A percentile compares a stretch with the other conserved stretches of the same genome.
Conservation (phyloP, 768 basidiomycete species). For the Boletus barrowsii region DNA sequence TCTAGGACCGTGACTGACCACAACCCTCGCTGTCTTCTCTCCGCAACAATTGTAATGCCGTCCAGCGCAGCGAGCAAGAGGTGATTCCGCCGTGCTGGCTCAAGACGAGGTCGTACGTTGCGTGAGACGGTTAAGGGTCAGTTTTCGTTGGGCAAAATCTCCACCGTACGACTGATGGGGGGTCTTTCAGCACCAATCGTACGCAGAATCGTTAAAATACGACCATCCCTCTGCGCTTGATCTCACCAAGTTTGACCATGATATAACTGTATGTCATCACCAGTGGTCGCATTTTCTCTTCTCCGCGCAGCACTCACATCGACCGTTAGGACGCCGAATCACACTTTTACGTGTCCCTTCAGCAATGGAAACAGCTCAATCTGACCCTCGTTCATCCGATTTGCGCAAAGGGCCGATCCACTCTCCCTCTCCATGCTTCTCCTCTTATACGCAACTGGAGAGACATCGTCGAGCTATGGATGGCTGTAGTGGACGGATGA, state of each 20-base stretch:
- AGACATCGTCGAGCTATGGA: slow-evolving; percentile 66
- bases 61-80: too few relatives aligned
- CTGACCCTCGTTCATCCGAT: slow-evolving; percentile 69
- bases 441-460: slow-evolving; percentile 77
- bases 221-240: slow-evolving; percentile 71
- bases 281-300: not conserved
- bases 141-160: not conserved
- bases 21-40: too few relatives aligned
- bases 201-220: slow-evolving; percentile 59
- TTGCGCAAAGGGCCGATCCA: slow-evolving; percentile 56
- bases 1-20: too few relatives aligned
- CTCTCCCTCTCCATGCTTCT: slow-evolving; percentile 76
- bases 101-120: slow-evolving; percentile 30
- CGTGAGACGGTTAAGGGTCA: slow-evolving; percentile 52
- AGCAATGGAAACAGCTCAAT: slow-evolving; percentile 78
- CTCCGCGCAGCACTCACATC: not conserved
- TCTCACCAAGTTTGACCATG: slow-evolving; percentile 54
- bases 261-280: slow-evolving; percentile 44
- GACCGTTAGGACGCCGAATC: slow-evolving; percentile 66
- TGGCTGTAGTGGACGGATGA: slow-evolving; percentile 59
- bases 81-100: not conserved
- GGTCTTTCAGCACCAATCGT: slow-evolving; percentile 62
- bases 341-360: slow-evolving; percentile 71
- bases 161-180: not conserved
- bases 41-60: too few relatives aligned